Evolutionary conservation across 257 asterid genomes (phyloP), one percentile per base, ranked within the genome.

Genomic region (Solanum medicagineum): DNA sequence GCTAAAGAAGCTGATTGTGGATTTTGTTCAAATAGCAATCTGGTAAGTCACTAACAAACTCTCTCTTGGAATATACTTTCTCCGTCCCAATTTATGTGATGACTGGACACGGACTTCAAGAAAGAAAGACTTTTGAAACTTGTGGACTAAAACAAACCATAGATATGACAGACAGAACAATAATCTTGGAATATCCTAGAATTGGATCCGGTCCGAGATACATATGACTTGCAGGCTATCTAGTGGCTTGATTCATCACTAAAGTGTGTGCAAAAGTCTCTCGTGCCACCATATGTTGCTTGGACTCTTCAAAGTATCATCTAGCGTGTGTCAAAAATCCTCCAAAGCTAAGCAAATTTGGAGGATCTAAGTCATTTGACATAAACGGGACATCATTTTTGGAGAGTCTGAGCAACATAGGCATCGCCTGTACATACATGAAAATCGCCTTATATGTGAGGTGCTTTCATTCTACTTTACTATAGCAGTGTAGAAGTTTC

Each of bases 1-100:
- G 68, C 81, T 19, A 83, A 83, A 75, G 66, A 83, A 40, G 65
- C 86, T 68, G 51, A 53, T 60, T 83, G 86, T 32, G 86, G 81
- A 36, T 83, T 83, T 63, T 83, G 86, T 57, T 83, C 86, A 68
- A 73, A 55, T 53, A 40, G 55, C 80, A 57, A 73, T 44, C 81
- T 68, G 65, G 86, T 83, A 66, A 16, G 69, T 68, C 40, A 36
- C 51, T 36, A 45, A 65, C 63, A 62, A 42, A 83, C 70, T 66
- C 56, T 62, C 36, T 47, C 60, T 14, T 44, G 44, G 47, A 82
- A 44, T 42, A 0, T 70, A 70, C 54, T 70, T 70, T 0, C 79
- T 40, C 29, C 16, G 17, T 36, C 17, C 29, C 29, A 70, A 0
- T 19, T 70, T 40, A 70, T 70, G 0, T 70, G 54, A 40, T 16